Base-by-base conservation (phyloP, 805 yeast species). In the Myxozyma melibiosi region DNA sequence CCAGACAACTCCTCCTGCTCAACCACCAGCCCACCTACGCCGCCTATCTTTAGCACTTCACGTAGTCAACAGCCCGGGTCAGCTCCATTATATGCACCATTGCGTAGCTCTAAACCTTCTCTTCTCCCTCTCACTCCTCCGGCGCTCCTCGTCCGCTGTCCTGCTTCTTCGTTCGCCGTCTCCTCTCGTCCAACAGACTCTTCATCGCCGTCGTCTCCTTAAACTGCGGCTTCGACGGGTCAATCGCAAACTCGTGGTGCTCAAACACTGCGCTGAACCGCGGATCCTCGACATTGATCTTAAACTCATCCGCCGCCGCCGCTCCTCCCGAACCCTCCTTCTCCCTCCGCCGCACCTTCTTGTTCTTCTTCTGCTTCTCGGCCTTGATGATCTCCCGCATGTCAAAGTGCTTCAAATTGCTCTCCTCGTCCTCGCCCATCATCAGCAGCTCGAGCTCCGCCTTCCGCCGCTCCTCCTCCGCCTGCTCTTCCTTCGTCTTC, bases 161-260 rank as follows among this genome's bases (percentile, higher is more conserved):
- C 4, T 34, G 24, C 25, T 47, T 53, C 31, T 34, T 47, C 35
- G 54, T 63, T 33, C 77, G 68, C 38, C 67, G 64, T 25, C 76
- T 67, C 28, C 96, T 81, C 72, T 90, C 96, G 43, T 82, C 78
- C 75, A 94, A 73, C 55, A 94, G 81, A 71, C 85, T 79, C 69
- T 85, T 84, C 96, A 92, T 91, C 25, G 94, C 90, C 16, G 82
- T 76, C 0, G 98, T 91, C 72, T 85, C 83, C 75, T 88, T 90
- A 78, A 82, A 92, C 70, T 89, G 96, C n/a, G 95, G 87, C 68
- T 80, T 84, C 20, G 95, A 85, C 22, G 97, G 96, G 73, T 95
- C 99, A 69, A 95, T 90, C 11, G 97, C 97, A 73, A 83, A 94
- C 61, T 86, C 94, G 62, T 88, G 96, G 61, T 83, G 85, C 67